A percentile compares a stretch with the other conserved stretches of the same genome.
Evolutionary conservation across 2,329 filamentous ascomycete species (phyloP).

Genomic region (Calonectria pseudoturangicola): DNA sequence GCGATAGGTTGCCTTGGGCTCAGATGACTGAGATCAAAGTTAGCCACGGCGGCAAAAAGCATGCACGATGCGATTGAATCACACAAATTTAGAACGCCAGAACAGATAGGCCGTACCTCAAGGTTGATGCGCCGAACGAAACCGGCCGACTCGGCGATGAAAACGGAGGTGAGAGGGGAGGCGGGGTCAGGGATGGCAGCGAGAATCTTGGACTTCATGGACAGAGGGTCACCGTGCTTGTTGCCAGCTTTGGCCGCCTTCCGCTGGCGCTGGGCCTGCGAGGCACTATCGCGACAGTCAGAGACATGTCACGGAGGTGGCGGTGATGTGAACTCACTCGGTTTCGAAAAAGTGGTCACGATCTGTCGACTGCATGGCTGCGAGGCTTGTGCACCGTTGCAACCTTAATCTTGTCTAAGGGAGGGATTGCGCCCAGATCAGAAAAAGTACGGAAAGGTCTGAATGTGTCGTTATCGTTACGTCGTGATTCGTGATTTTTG

Average conservation of each 20-base stretch:
- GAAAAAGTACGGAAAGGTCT: neutral
- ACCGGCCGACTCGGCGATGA: slow-evolving; percentile 92
- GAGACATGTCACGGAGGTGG: neutral
- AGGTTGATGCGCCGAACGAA: slow-evolving; percentile 83
- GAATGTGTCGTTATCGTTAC: neutral
- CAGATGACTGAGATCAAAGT: slow-evolving; percentile 56
- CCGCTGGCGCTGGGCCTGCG: slow-evolving; percentile 70
- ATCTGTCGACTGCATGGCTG: slow-evolving; percentile 80
- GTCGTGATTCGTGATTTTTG: slow-evolving; percentile 23
- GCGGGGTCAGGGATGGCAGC: slow-evolving; percentile 82
- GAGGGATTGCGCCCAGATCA: slow-evolving; percentile 1
- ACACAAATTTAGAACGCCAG: neutral
- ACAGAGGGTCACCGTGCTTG: slow-evolving; percentile 87
- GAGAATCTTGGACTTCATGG: slow-evolving; percentile 89
- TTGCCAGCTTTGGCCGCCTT: slow-evolving; percentile 84
- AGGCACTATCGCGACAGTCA: slow-evolving; percentile 62
- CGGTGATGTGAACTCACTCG: slow-evolving; percentile 74
- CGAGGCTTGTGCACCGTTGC: neutral
- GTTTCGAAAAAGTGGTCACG: slow-evolving; percentile 94
- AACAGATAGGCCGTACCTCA: slow-evolving; percentile 73
- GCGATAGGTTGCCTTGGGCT: slow-evolving; percentile 71
- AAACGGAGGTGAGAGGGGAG: slow-evolving; percentile 75
- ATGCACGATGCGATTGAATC: neutral
- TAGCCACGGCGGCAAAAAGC: slow-evolving; percentile 12
- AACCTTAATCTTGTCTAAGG: slow-evolving; percentile 1